Evolutionary conservation across 768 basidiomycete species (phyloP).

Genomic region (Boletus rufocinnamomeus): DNA sequence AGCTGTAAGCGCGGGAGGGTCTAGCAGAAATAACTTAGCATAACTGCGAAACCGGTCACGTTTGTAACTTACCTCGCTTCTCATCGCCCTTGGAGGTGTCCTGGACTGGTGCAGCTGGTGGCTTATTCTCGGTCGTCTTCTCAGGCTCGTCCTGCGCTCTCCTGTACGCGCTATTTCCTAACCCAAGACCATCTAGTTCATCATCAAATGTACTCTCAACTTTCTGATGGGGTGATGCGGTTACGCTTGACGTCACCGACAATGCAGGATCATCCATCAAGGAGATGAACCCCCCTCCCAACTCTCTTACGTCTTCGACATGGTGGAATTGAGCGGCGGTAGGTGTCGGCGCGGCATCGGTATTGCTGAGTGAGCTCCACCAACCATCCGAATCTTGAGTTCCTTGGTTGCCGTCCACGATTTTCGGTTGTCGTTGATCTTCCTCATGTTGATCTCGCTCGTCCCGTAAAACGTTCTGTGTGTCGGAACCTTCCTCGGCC

Average conservation of each 20-base stretch:
- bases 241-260: constrained; percentile 36
- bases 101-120: constrained; percentile 21
- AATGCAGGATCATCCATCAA: constrained; percentile 69
- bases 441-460: constrained; percentile 12
- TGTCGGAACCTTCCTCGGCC: constrained; percentile 27
- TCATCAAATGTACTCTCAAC: constrained; percentile 37
- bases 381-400: constrained; percentile 48
- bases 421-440: constrained; percentile 2
- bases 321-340: constrained; percentile 67
- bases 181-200: constrained; percentile 86
- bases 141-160: constrained; percentile 34
- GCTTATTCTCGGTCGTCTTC: constrained; percentile 29
- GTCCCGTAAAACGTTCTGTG: neutral
- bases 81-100: constrained; percentile 25
- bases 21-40: constrained; percentile 3
- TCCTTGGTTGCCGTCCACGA: constrained; percentile 35
- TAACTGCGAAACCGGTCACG: neutral
- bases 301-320: constrained; percentile 45
- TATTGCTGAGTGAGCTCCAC: constrained; percentile 59
- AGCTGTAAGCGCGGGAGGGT: constrained; percentile 25
- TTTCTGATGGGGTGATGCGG: constrained; percentile 12
- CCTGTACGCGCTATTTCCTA: constrained; percentile 70
- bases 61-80: constrained; percentile 34
- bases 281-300: constrained; percentile 72
- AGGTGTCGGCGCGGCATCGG: constrained; percentile 55